These are phyloP conservation scores for Chaetomium olivaceum DNA, from an alignment of 2,329 filamentous ascomycete species.

Conservation along the genomic window DNA sequence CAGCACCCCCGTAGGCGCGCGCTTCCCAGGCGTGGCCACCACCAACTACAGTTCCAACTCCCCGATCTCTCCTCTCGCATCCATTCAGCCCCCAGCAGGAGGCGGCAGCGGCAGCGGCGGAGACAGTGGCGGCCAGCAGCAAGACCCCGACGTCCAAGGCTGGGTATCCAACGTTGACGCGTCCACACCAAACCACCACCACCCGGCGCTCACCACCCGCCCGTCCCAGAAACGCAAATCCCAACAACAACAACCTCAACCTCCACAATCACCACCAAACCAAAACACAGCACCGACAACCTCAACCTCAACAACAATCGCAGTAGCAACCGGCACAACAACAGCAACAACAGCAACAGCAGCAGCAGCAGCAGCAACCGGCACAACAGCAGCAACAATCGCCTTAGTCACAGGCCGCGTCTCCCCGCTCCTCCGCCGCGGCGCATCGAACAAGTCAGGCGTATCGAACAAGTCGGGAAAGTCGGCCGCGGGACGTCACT, in stretches of 20 bases:
- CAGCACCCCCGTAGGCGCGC: constrained; percentile 29
- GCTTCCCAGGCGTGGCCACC: constrained; percentile 19
- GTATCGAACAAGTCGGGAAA: too few relatives aligned
- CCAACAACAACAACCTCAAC: background rate
- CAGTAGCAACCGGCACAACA: too few relatives aligned
- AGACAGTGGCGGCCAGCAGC: constrained; percentile 29
- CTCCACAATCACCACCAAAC: too few relatives aligned
- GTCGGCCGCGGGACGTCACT: background rate
- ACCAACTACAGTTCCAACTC: constrained; percentile 17
- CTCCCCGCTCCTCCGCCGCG: constrained; percentile 15
- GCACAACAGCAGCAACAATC: too few relatives aligned
- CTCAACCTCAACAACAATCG: too few relatives aligned
- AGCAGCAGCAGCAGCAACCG: background rate
- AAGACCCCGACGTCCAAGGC: constrained; percentile 57
- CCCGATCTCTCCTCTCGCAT: constrained; percentile 28
- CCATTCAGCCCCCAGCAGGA: background rate
- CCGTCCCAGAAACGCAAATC: background rate
- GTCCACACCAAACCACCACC: constrained; percentile 18
- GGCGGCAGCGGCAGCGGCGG: background rate
- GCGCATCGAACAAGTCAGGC: constrained; percentile 18
- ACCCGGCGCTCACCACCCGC: constrained; percentile 15
- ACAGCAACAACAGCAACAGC: too few relatives aligned
- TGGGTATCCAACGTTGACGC: constrained; percentile 60
- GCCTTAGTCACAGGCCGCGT: constrained; percentile 1
- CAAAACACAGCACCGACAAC: constrained; percentile 47